phyloP scores from a whole-genome alignment of 208 protist genomes.

The Tritrichomonas musculus region DNA sequence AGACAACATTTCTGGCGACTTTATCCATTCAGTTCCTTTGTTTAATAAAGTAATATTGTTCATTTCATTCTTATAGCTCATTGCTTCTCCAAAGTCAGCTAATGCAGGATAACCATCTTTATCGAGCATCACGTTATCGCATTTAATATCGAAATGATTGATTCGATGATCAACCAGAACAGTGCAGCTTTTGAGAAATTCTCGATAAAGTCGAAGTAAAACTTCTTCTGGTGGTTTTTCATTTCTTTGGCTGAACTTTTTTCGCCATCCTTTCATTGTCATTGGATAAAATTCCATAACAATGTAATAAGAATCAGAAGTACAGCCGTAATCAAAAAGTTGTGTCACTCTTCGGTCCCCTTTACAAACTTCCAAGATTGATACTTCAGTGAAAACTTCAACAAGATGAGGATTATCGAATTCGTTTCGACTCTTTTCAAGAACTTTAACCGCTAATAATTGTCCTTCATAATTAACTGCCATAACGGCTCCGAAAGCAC shows the following conservation, averaged over 20 bases:
- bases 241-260: background rate
- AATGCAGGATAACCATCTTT: background rate
- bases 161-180: background rate
- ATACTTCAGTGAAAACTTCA: constrained; percentile 10
- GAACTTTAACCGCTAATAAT: background rate
- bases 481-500: constrained; percentile 10
- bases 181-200: background rate
- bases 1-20: constrained; percentile 23
- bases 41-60: background rate
- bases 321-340: background rate
- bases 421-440: background rate
- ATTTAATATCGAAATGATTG: constrained; percentile 32
- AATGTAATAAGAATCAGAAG: background rate
- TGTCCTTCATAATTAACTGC: background rate
- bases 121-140: background rate
- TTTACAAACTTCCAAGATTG: background rate
- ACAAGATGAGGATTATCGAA: constrained; percentile 17
- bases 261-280: constrained; percentile 2
- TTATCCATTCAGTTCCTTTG: constrained; percentile 33
- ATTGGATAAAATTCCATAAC: constrained; percentile 25
- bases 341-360: constrained; percentile 9
- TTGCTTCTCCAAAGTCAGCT: constrained; percentile 12
- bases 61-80: background rate
- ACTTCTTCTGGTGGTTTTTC: background rate
- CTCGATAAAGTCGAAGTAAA: background rate